Evolutionary conservation across 768 basidiomycete genomes (phyloP).

Genomic region (Strobilomyces dryophilus): DNA sequence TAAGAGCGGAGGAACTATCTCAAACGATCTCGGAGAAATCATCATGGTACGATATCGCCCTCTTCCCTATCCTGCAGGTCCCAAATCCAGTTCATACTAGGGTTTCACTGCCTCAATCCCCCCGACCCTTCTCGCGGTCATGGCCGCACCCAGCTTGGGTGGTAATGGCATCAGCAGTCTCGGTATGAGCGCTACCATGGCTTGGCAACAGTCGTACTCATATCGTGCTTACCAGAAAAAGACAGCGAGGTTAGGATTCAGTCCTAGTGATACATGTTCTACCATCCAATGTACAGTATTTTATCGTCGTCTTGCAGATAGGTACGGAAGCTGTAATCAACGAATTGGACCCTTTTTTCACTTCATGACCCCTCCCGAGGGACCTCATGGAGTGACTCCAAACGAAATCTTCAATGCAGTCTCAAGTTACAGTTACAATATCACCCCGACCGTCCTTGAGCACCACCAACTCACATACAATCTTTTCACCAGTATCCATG

Average conservation of each 20-base stretch:
- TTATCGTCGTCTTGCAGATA: neutral
- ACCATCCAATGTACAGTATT: neutral
- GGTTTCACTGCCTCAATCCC: constrained; percentile 19
- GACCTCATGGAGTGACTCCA: neutral
- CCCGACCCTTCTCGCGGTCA: neutral
- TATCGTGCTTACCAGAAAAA: constrained; percentile 8
- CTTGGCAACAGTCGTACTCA: neutral
- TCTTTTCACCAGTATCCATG: constrained; percentile 87
- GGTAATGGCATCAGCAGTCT: constrained; percentile 9
- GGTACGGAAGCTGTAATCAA: neutral
- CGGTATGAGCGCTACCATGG: constrained; percentile 5
- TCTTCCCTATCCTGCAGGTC: neutral
- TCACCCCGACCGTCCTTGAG: constrained; percentile 89
- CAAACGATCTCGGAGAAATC: constrained; percentile 1
- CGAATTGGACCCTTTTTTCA: neutral
- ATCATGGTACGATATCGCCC: neutral
- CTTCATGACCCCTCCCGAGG: neutral
- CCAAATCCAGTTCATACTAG: neutral
- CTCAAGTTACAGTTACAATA: constrained; percentile 76
- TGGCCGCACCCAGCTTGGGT: neutral
- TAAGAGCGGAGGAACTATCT: constrained; percentile 4
- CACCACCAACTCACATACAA: constrained; percentile 89
- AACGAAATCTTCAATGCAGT: neutral
- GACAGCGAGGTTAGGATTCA: constrained; percentile 8
- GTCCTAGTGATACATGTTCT: neutral